These are phyloP conservation scores for Ophiostoma populinum DNA, from an alignment of 2,329 filamentous ascomycete species.

Conservation along the genomic window DNA sequence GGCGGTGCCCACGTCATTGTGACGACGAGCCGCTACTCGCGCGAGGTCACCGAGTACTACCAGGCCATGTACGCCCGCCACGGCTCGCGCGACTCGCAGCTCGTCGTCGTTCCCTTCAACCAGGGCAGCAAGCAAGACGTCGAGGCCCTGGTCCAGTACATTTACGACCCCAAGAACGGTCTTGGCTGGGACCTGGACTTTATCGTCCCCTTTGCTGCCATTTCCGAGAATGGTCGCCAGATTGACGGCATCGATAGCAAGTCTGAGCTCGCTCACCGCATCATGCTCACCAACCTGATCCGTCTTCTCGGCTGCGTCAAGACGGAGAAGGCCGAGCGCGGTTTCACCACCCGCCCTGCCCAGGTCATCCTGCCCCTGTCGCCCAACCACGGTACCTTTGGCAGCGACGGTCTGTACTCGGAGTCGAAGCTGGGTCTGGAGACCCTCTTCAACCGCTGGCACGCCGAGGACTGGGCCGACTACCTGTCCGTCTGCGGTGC, in stretches of 20 bases:
- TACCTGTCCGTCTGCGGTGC: constrained; percentile 97
- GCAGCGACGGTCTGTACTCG: constrained; percentile 86
- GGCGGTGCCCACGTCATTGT: constrained; percentile 95
- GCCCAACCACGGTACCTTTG: constrained; percentile 96
- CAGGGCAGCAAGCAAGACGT: constrained; percentile 97
- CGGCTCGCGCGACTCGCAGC: constrained; percentile 83
- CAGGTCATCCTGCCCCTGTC: constrained; percentile 93
- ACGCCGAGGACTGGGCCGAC: constrained; percentile 91
- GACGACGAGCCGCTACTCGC: constrained; percentile 90
- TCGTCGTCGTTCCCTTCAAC: constrained; percentile 97
- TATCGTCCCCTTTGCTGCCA: constrained; percentile 90
- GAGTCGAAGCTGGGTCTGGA: constrained; percentile 95
- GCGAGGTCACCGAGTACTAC: constrained; percentile 97
- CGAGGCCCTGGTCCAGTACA: constrained; percentile 83
- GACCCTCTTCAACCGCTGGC: constrained; percentile 96
- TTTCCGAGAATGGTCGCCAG: constrained; percentile 92
- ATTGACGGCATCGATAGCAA: constrained; percentile 95
- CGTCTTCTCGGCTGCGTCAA: constrained; percentile 85
- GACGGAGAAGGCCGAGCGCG: constrained; percentile 69
- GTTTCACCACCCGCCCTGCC: constrained; percentile 86
- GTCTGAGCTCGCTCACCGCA: constrained; percentile 92
- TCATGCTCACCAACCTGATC: constrained; percentile 95
- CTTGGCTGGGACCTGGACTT: constrained; percentile 97
- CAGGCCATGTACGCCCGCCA: constrained; percentile 95
- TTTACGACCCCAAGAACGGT: constrained; percentile 90